Percentiles rank a stretch among this genome's conserved stretches.
Conservation (phyloP, 2,329 filamentous ascomycete species). For the Calonectria leucothoes region DNA sequence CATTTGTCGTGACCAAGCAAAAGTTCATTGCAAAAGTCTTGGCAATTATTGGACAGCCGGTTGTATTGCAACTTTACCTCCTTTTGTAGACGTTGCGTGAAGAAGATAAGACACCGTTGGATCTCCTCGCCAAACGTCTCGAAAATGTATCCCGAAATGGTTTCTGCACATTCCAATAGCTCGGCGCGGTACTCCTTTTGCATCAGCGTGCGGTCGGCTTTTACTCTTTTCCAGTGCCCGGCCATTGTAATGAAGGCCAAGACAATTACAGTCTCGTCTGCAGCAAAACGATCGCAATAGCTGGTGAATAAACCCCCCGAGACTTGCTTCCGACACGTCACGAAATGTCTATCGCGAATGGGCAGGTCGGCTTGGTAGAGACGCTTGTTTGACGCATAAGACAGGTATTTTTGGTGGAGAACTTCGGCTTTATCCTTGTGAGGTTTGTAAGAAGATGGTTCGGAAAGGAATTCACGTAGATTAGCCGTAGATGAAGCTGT, state of each 20-base stretch:
- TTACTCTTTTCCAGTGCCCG: background rate
- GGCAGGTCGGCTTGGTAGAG: background rate
- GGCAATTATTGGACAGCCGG: background rate
- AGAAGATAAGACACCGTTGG: background rate
- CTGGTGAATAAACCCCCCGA: background rate
- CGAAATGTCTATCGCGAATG: background rate
- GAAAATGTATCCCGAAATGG: background rate
- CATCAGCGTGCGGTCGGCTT: background rate
- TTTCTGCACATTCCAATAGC: background rate
- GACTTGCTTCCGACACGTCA: background rate
- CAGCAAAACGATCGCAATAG: background rate
- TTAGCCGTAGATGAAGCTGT: background rate
- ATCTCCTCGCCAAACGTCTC: background rate
- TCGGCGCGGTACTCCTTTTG: background rate
- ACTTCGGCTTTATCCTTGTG: background rate
- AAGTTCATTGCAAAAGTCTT: background rate
- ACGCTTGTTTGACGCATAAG: background rate
- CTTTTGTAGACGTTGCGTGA: background rate
- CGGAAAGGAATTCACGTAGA: background rate
- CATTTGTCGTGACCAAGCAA: background rate
- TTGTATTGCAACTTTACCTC: background rate
- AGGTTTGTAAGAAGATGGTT: background rate
- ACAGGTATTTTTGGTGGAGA: background rate
- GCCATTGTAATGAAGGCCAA: background rate
- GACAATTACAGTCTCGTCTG: background rate